A percentile compares a stretch with the other conserved stretches of the same genome.
These are phyloP conservation scores for Trichoderma aggressivum DNA, from an alignment of 2,329 filamentous ascomycete species.

Conservation along the genomic window DNA sequence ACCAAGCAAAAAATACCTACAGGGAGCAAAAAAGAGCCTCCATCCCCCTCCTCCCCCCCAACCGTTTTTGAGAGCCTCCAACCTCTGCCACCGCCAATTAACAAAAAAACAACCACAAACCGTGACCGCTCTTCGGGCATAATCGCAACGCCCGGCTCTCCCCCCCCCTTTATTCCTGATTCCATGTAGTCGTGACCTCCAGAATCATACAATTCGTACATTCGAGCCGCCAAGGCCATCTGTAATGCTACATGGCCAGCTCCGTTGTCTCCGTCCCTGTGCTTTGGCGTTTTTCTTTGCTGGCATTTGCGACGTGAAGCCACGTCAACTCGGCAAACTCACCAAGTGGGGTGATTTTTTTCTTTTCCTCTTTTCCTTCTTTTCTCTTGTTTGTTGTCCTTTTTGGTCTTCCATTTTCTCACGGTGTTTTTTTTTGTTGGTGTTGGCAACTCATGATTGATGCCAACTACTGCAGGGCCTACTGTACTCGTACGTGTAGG, in stretches of 20 bases:
- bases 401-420: background rate
- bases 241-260: background rate
- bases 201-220: background rate
- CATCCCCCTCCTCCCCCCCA: background rate
- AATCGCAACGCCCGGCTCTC: background rate
- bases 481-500: background rate
- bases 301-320: slow-evolving; percentile 6
- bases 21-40: background rate
- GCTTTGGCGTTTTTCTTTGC: background rate
- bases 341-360: background rate
- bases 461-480: background rate
- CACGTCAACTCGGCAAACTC: slow-evolving; percentile 7
- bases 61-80: background rate
- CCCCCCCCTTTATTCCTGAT: slow-evolving; percentile 7
- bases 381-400: background rate
- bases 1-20: background rate
- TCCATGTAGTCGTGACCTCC: background rate
- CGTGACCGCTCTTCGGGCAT: slow-evolving; percentile 12
- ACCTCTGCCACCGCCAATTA: background rate
- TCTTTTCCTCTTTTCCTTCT: background rate
- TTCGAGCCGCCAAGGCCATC: background rate
- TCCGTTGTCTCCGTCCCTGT: slow-evolving; percentile 4
- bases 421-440: background rate
- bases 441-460: background rate
- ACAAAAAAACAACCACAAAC: background rate